These are phyloP conservation scores for Pterula multifida DNA, from an alignment of 1,284 basidiomycete species.

Conservation along the genomic window DNA sequence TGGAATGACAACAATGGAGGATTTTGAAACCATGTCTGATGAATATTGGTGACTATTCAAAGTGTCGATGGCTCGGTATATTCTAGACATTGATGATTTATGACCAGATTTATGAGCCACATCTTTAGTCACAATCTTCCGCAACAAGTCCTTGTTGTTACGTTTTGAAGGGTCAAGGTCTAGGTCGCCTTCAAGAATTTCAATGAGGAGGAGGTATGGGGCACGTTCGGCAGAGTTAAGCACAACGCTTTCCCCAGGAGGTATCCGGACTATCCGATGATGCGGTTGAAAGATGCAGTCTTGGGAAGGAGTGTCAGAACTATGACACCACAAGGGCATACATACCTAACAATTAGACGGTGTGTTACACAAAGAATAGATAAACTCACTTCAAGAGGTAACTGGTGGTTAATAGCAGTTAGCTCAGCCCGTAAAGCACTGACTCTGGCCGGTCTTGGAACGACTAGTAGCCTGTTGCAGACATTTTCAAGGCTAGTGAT, in stretches of 20 bases:
- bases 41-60: conserved; percentile 7
- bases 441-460: conserved; percentile 90
- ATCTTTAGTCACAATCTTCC: conserved; percentile 74
- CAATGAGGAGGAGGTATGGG: conserved; percentile 88
- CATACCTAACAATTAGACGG: conserved; percentile 71
- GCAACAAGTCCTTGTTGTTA: conserved; percentile 77
- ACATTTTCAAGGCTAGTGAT: conserved; percentile 86
- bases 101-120: conserved; percentile 42
- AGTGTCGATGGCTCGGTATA: conserved; percentile 8
- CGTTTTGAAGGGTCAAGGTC: conserved; percentile 87
- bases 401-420: conserved; percentile 90
- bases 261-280: conserved; percentile 94
- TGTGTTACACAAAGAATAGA: conserved; percentile 4
- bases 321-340: conserved; percentile 92
- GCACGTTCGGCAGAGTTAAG: conserved; percentile 96
- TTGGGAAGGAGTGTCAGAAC: conserved; percentile 42
- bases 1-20: conserved; percentile 14
- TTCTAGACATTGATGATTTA: conserved; percentile 8
- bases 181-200: conserved; percentile 85
- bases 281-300: conserved; percentile 52
- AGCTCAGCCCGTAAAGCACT: conserved; percentile 93
- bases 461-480: conserved; percentile 81
- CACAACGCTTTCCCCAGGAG: conserved; percentile 95
- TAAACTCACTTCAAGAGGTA: conserved; percentile 74
- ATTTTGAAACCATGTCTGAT: conserved; percentile 3